Base-by-base conservation (phyloP, 179 eudicot species). In the Actinidia arguta region DNA sequence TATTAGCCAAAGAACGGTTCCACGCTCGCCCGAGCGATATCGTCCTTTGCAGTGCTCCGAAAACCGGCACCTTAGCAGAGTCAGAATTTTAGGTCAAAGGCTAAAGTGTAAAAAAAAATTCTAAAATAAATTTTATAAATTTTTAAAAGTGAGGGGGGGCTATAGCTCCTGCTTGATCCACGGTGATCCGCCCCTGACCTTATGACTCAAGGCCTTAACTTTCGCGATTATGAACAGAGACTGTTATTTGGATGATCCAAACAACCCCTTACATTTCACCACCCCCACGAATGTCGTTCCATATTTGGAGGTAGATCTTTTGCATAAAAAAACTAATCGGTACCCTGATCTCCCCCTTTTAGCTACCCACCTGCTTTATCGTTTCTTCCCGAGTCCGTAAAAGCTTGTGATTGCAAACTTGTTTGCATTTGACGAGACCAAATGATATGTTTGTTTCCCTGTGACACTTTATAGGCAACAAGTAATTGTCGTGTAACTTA, bases 401-500 rank as follows among this genome's bases (percentile, higher is more conserved):
- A 20, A 12, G 17, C 62, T 22, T 84, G 87, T 6, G 67, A 51
- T 22, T 88, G 89, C 77, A 86, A 83, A 83, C 64, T 91, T 54
- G 91, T 89, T 17, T 91, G 88, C 83, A 83, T 91, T 8, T 88
- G 89, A 82, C 83, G 93, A 69, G 88, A 90, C 74, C 94, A 89
- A 85, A 80, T 50, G 92, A 92, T 55, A 84, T 85, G 18, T 88
- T 90, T 67, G 89, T 86, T 52, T 92, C 94, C 16, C 51, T 82
- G 39, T 92, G 94, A 93, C 88, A 90, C 66, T 89, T 85, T 63
- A 13, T 84, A n/a, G 77, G 83, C 44, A 86, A 83, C n/a, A n/a
- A n/a, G n/a, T n/a, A n/a, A n/a, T n/a, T n/a, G n/a, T n/a, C n/a
- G n/a, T n/a, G n/a, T n/a, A n/a, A n/a, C n/a, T n/a, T n/a, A n/a